phyloP scores from a whole-genome alignment of 805 yeast genomes.

The Groenewaldozyma salmanticensis region DNA sequence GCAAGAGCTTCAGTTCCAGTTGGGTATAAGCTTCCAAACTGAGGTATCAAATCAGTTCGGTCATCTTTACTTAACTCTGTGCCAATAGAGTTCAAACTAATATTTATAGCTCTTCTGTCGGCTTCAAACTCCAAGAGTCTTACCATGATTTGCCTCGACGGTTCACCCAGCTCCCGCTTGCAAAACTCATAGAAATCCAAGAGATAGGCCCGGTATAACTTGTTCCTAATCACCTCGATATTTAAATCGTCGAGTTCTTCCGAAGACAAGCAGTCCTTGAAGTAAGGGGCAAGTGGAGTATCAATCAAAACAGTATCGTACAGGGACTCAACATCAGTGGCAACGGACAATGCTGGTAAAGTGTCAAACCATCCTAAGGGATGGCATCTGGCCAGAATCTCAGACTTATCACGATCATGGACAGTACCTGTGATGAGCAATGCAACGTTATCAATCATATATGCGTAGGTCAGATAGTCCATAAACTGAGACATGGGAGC shows the following conservation, averaged over 20 bases:
- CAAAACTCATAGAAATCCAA: conserved; percentile 76
- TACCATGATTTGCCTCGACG: conserved; percentile 75
- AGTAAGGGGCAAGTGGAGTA: conserved; percentile 96
- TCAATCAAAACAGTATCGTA: conserved; percentile 89
- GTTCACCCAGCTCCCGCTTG: conserved; percentile 47
- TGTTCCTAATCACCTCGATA: conserved; percentile 89
- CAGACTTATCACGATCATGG: conserved; percentile 86
- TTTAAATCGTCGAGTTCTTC: conserved; percentile 91
- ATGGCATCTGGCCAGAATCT: conserved; percentile 82
- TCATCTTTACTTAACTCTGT: conserved; percentile 70
- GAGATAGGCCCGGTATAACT: conserved; percentile 82
- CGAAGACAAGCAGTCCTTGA: conserved; percentile 72
- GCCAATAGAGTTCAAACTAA: conserved; percentile 80
- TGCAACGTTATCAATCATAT: conserved; percentile 97
- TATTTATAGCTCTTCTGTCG: conserved; percentile 88
- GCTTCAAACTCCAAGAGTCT: conserved; percentile 81
- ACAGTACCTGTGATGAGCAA: conserved; percentile 94
- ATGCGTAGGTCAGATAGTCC: conserved; percentile 90
- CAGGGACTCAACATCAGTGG: conserved; percentile 88
- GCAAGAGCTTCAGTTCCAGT: conserved; percentile 64
- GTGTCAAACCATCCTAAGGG: conserved; percentile 99
- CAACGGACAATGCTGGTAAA: conserved; percentile 86
- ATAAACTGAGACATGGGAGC: conserved; percentile 72
- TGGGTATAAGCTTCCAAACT: conserved; percentile 73
- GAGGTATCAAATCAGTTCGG: conserved; percentile 64